These are phyloP conservation scores for Tolypocladium ovalisporum DNA, from an alignment of 2,329 filamentous ascomycete species.

Conservation along the genomic window DNA sequence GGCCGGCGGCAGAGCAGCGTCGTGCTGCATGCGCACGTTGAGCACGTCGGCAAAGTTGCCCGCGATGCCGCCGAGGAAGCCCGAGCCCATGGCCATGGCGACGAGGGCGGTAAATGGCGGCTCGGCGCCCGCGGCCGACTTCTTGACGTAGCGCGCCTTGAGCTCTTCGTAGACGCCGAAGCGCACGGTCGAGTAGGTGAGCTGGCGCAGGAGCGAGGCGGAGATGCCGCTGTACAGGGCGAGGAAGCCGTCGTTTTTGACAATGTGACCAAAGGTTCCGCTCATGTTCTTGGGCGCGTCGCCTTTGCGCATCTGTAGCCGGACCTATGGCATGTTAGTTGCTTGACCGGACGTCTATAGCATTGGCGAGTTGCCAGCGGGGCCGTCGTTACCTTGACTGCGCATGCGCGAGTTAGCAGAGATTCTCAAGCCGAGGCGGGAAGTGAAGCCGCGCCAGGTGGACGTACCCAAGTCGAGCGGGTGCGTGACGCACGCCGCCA, in stretches of 20 bases:
- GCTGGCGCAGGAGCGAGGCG: slow-evolving; percentile 82
- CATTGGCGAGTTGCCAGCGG: neutral
- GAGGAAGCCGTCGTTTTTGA: slow-evolving; percentile 61
- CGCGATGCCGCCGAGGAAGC: slow-evolving; percentile 77
- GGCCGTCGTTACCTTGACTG: slow-evolving; percentile 8
- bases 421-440: neutral
- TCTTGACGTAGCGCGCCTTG: slow-evolving; percentile 52
- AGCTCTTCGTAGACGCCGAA: slow-evolving; percentile 96
- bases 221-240: slow-evolving; percentile 89
- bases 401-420: slow-evolving; percentile 1
- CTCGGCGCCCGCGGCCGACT: slow-evolving; percentile 27
- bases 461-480: slow-evolving; percentile 81
- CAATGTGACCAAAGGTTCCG: slow-evolving; percentile 74
- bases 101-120: slow-evolving; percentile 70
- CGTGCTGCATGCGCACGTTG: slow-evolving; percentile 98
- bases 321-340: slow-evolving; percentile 46
- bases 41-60: slow-evolving; percentile 94
- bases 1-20: slow-evolving; percentile 59
- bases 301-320: slow-evolving; percentile 72
- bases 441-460: neutral
- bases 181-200: slow-evolving; percentile 91
- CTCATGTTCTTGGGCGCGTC: slow-evolving; percentile 72
- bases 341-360: neutral
- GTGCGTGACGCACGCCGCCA: slow-evolving; percentile 86
- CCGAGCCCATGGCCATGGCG: slow-evolving; percentile 71